Percentiles rank a stretch among this genome's conserved stretches.
Conservation (phyloP, 2,329 filamentous ascomycete genomes). For the Aureobasidium sp. region DNA sequence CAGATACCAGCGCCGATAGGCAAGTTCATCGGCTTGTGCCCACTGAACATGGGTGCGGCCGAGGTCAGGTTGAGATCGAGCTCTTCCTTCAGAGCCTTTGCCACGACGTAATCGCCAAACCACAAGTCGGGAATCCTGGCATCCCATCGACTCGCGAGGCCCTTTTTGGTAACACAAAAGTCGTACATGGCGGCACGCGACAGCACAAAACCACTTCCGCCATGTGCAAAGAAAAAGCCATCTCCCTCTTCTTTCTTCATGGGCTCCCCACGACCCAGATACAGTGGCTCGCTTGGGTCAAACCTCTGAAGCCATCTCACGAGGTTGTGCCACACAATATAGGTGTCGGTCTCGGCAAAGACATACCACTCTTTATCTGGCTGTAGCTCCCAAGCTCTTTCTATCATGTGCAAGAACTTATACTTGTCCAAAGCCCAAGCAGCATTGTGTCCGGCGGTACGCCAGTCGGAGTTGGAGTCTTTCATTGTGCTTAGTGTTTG, state of each 20-base stretch:
- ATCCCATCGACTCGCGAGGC: constrained; percentile 22
- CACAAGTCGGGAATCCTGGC: constrained; percentile 19
- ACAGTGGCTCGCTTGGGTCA: constrained; percentile 36
- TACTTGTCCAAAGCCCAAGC: constrained; percentile 45
- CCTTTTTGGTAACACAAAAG: constrained; percentile 14
- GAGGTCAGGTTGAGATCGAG: constrained; percentile 20
- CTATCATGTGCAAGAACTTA: constrained; percentile 48
- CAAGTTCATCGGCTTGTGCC: constrained; percentile 20
- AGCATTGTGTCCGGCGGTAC: constrained; percentile 17
- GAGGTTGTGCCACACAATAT: constrained; percentile 33
- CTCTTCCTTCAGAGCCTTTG: constrained; percentile 22
- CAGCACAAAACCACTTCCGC: constrained; percentile 24
- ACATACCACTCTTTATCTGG: constrained; percentile 45
- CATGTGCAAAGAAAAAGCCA: constrained; percentile 21
- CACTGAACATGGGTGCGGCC: constrained; percentile 21
- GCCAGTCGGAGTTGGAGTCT: constrained; percentile 16
- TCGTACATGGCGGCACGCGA: constrained; percentile 21
- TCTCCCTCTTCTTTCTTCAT: constrained; percentile 16
- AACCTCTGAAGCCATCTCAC: constrained; percentile 43
- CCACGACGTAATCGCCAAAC: constrained; percentile 23
- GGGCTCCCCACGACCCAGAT: constrained; percentile 32
- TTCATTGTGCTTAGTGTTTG: constrained; percentile 16
- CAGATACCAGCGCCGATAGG: constrained; percentile 20
- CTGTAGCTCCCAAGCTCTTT: constrained; percentile 40
- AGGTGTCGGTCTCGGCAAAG: constrained; percentile 48